These are phyloP conservation scores for Ceratocystis albifundus DNA, from an alignment of 2,329 filamentous ascomycete species.

Conservation along the genomic window DNA sequence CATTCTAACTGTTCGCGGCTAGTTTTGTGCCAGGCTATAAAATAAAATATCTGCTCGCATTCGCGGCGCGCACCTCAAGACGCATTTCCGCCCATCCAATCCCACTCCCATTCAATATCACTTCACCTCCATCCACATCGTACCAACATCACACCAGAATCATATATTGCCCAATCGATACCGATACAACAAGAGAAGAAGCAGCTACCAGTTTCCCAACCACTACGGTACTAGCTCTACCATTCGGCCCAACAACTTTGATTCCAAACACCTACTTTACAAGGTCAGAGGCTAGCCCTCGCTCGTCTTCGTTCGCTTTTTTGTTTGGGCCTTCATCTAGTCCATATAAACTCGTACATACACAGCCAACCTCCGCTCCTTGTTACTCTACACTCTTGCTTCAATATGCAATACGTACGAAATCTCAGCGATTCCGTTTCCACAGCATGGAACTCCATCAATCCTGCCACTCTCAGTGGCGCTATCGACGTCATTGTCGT, in stretches of 20 bases:
- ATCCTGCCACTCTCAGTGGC: constrained; percentile 90
- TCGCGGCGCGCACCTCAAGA: neutral
- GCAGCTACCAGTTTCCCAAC: neutral
- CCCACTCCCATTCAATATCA: neutral
- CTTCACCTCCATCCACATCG: neutral
- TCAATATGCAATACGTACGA: constrained; percentile 89
- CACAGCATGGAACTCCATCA: constrained; percentile 99
- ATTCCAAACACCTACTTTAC: neutral
- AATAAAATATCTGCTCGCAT: neutral
- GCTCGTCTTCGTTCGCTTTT: neutral
- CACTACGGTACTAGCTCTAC: neutral
- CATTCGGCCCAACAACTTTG: neutral
- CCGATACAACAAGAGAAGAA: neutral
- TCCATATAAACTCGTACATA: constrained; percentile 13
- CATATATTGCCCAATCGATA: neutral
- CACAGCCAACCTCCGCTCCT: constrained; percentile 4
- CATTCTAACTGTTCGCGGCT: neutral
- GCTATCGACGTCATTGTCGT: constrained; percentile 99
- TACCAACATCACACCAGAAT: neutral
- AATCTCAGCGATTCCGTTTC: constrained; percentile 92
- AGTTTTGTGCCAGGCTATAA: neutral
- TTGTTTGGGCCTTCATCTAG: neutral
- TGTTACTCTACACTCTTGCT: neutral
- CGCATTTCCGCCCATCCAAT: constrained; percentile 2
- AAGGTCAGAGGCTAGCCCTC: neutral